Percentiles rank a stretch among this genome's conserved stretches.
phyloP scores from a whole-genome alignment of 768 basidiomycete genomes.

The Naganishia randhawae region DNA sequence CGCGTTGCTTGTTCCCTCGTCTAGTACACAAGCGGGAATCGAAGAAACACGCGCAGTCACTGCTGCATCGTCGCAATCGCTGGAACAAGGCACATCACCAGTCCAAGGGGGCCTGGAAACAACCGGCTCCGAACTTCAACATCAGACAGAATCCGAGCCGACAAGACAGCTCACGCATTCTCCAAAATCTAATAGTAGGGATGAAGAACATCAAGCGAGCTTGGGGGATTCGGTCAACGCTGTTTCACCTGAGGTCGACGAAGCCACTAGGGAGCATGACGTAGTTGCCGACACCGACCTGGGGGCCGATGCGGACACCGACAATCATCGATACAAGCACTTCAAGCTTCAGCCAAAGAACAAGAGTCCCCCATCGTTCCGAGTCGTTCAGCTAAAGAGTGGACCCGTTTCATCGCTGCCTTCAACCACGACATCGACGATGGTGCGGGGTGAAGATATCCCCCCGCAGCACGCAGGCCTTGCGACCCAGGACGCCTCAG shows the following conservation, averaged over 20 bases:
- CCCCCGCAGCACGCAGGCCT: not conserved
- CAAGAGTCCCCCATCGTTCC: conserved; percentile 18
- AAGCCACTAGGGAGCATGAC: not conserved
- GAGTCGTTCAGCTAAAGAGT: conserved; percentile 1
- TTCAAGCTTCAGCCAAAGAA: conserved; percentile 12
- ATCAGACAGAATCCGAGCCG: too few species aligned
- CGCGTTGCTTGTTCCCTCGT: not conserved
- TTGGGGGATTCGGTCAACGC: too few species aligned
- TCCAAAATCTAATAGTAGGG: too few species aligned
- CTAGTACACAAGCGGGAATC: not conserved
- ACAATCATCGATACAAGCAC: conserved; percentile 3
- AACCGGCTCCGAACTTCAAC: too few species aligned
- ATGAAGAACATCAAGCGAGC: too few species aligned
- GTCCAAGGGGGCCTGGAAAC: too few species aligned
- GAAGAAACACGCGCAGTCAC: not conserved
- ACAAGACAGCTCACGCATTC: too few species aligned
- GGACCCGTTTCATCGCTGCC: not conserved
- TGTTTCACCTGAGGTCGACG: too few species aligned
- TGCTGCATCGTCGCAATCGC: too few species aligned
- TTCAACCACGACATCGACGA: too few species aligned
- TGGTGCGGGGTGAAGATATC: not conserved
- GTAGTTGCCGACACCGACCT: not conserved
- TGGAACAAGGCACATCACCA: too few species aligned
- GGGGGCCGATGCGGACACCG: not conserved
- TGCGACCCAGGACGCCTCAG: not conserved